Percentiles rank a stretch among this genome's conserved stretches.
Conservation (phyloP, 148 eudicot genomes). For the Talinum fruticosum region DNA sequence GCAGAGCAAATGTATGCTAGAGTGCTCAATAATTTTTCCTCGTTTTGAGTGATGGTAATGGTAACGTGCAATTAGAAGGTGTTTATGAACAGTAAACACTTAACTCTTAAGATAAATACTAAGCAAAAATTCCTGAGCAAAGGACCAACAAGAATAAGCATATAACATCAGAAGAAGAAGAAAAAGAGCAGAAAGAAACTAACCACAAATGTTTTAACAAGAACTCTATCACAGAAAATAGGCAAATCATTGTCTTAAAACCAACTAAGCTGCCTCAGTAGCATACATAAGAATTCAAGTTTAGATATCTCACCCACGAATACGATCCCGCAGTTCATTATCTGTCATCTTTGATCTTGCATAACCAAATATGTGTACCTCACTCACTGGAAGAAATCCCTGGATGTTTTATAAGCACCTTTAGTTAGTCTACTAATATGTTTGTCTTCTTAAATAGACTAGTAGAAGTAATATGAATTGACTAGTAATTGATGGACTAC, state of each 20-base stretch:
- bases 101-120: neutral
- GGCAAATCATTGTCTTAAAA: neutral
- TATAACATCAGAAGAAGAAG: neutral
- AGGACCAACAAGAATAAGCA: constrained; percentile 4
- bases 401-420: constrained; percentile 24
- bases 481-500: neutral
- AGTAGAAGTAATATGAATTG: neutral
- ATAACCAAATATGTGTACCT: constrained; percentile 86
- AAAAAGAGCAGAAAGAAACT: neutral
- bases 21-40: neutral
- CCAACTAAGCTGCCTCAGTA: neutral
- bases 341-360: constrained; percentile 84
- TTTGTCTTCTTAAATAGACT: neutral
- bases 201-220: neutral
- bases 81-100: neutral
- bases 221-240: neutral
- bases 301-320: constrained; percentile 59
- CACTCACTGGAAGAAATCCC: constrained; percentile 66
- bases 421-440: constrained; percentile 8
- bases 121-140: neutral
- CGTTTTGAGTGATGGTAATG: neutral
- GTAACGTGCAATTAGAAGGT: neutral
- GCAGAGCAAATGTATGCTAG: neutral
- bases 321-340: constrained; percentile 65
- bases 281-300: neutral